Evolutionary conservation across 495 filamentous ascomycete species (phyloP).

Genomic region (Haplographium delicatum): DNA sequence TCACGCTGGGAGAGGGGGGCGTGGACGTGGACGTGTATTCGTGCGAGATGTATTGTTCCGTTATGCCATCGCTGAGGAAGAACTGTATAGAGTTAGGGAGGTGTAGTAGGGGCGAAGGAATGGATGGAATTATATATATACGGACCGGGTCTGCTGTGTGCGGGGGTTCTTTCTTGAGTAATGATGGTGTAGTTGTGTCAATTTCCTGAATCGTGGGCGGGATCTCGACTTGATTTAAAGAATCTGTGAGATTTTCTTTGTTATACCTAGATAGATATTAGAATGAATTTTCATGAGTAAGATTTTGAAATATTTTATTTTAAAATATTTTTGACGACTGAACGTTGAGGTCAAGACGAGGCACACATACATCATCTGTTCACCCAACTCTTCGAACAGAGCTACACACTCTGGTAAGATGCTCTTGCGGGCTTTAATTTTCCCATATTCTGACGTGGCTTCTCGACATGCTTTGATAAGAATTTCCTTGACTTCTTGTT

Average conservation of each 20-base stretch:
- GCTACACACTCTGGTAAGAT: slow-evolving; percentile 2
- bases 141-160: too few relatives aligned
- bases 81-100: background rate
- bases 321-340: too few relatives aligned
- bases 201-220: background rate
- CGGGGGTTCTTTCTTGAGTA: too few relatives aligned
- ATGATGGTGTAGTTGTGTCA: background rate
- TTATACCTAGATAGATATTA: too few relatives aligned
- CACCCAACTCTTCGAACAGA: slow-evolving; percentile 4
- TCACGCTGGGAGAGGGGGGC: background rate
- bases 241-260: too few relatives aligned
- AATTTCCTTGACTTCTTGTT: background rate
- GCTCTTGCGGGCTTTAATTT: slow-evolving; percentile 2
- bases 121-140: slow-evolving; percentile 5
- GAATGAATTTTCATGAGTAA: too few relatives aligned
- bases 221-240: background rate
- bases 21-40: background rate
- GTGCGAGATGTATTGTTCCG: slow-evolving; percentile 11
- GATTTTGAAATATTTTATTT: too few relatives aligned
- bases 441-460: slow-evolving; percentile 8
- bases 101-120: background rate
- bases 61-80: slow-evolving; percentile 20
- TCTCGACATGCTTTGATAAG: background rate
- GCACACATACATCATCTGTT: background rate
- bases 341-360: too few relatives aligned